Base-by-base conservation (phyloP, 768 basidiomycete species). In the Leccinum imitatum region DNA sequence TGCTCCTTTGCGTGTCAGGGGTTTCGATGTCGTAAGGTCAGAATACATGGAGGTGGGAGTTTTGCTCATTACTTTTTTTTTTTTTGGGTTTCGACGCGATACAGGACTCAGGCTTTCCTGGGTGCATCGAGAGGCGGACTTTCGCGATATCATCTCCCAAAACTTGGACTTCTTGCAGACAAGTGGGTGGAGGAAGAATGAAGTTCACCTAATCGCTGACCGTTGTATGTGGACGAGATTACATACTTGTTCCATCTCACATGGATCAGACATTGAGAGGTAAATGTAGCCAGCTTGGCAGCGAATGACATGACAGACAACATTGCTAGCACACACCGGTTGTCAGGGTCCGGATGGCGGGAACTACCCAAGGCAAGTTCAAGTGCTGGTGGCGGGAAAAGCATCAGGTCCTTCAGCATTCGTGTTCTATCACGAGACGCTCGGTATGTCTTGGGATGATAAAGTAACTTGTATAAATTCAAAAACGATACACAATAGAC, bases 171-270 rank as follows among this genome's bases (percentile, higher is more conserved):
- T 23, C 69, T 89, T 13, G 90, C 89, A 14, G 87, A 88, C 62
- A 74, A 77, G 59, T 91, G 89, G 87, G 78, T 91, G 11, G 74
- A 76, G 10, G 88, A 87, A 60, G 89, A 90, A 69, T 86, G 70
- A 61, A 31, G 41, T 21, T 21, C 48, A 19, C 10, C 4, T 37
- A 11, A 23, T 19, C 51, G 41, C n/a, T 17, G 11, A 21, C 13
- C n/a, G 37, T 47, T 48, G 41, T n/a, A 46, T 10, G 21, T 31
- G 53, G 54, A 59, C 19, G 30, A 52, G 21, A 31, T 55, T 55
- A 33, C 17, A 54, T 56, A 39, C 5, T 27, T 35, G 17, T 30
- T 58, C n/a, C 44, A 63, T 37, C 41, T 50, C 61, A 41, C 21
- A 7, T 44, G 31, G 35, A 50, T 47, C 47, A 31, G 23, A 52